Evolutionary conservation across 768 basidiomycete genomes (phyloP).

Genomic region (Leccinum broughii): DNA sequence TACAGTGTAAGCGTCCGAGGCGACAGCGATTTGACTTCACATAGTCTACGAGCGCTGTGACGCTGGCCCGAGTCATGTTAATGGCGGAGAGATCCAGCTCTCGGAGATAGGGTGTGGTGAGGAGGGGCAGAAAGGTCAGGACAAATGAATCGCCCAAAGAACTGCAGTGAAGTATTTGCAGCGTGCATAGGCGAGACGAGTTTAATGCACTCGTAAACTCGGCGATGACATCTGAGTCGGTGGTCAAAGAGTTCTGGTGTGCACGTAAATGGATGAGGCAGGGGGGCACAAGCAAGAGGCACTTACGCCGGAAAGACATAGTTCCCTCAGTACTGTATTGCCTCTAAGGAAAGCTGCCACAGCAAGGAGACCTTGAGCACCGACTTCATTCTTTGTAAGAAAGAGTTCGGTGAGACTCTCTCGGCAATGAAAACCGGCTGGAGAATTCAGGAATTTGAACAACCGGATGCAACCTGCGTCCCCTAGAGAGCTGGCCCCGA

Average conservation of each 20-base stretch:
- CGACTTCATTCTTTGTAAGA: constrained; percentile 57
- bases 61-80: constrained; percentile 43
- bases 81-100: constrained; percentile 58
- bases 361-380: constrained; percentile 54
- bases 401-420: constrained; percentile 50
- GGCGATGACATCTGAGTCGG: constrained; percentile 35
- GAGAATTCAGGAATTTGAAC: constrained; percentile 55
- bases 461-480: constrained; percentile 57
- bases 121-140: constrained; percentile 46
- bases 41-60: constrained; percentile 47
- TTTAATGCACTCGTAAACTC: constrained; percentile 54
- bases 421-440: constrained; percentile 43
- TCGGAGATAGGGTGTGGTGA: constrained; percentile 49
- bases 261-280: constrained; percentile 18
- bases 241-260: constrained; percentile 42
- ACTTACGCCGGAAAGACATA: constrained; percentile 62
- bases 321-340: constrained; percentile 46
- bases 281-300: not conserved
- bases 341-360: constrained; percentile 50
- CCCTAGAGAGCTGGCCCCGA: constrained; percentile 57
- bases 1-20: constrained; percentile 51
- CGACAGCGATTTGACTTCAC: constrained; percentile 51
- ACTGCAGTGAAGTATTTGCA: constrained; percentile 53
- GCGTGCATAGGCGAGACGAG: constrained; percentile 48
- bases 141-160: constrained; percentile 53